These are phyloP conservation scores for Clavulina sp. DNA, from an alignment of 768 basidiomycete species.

Conservation along the genomic window DNA sequence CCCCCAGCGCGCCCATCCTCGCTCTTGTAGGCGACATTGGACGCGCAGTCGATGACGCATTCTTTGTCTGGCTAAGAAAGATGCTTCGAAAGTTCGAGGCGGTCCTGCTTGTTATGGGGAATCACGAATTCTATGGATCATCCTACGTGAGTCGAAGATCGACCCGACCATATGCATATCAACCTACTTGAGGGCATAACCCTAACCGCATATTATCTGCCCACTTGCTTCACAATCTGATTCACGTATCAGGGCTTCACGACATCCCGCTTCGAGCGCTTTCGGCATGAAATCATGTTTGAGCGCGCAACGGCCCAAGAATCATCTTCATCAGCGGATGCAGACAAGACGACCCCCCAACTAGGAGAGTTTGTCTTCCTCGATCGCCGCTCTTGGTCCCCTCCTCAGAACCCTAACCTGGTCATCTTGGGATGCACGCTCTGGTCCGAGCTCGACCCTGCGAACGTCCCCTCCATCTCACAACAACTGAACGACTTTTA, in stretches of 20 bases:
- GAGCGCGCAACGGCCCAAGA: background rate
- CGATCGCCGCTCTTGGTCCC: background rate
- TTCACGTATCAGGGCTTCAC: background rate
- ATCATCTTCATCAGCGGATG: no score
- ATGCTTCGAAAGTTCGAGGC: constrained; percentile 19
- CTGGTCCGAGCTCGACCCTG: constrained; percentile 21
- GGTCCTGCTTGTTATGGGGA: constrained; percentile 23
- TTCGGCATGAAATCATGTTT: background rate
- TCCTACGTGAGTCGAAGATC: background rate
- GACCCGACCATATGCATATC: no score
- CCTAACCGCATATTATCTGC: no score
- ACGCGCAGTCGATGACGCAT: constrained; percentile 16
- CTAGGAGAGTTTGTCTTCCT: background rate
- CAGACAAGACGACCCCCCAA: background rate
- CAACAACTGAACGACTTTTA: constrained; percentile 21
- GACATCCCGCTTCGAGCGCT: background rate
- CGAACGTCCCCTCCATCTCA: constrained; percentile 16
- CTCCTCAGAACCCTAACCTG: constrained; percentile 15
- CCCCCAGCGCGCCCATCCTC: constrained; percentile 16
- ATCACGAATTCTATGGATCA: constrained; percentile 17
- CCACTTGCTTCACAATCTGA: no score
- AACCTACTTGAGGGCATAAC: no score
- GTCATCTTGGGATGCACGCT: constrained; percentile 27
- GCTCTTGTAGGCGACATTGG: constrained; percentile 26
- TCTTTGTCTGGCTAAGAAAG: constrained; percentile 20